A percentile compares a stretch with the other conserved stretches of the same genome.
These are phyloP conservation scores for Metarhizium anisopliae DNA, from an alignment of 2,329 filamentous ascomycete genomes.

Conservation along the genomic window DNA sequence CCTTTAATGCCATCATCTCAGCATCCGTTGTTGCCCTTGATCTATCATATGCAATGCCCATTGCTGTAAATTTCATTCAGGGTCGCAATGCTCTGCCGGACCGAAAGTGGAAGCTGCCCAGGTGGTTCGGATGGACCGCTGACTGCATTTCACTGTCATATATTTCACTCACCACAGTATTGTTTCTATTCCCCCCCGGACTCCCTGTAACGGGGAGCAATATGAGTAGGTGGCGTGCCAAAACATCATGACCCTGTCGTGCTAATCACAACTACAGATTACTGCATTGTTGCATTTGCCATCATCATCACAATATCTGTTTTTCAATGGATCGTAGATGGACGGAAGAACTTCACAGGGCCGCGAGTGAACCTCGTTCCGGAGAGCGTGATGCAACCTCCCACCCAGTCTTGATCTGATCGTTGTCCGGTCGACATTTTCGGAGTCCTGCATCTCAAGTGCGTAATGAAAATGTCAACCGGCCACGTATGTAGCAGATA, in stretches of 20 bases:
- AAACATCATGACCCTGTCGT: no score
- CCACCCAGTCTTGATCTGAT: neutral
- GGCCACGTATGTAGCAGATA: no score
- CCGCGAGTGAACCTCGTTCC: conserved; percentile 13
- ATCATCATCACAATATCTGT: conserved; percentile 33
- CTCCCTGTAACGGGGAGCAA: conserved; percentile 54
- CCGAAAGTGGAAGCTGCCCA: conserved; percentile 23
- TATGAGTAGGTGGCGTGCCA: conserved; percentile 41
- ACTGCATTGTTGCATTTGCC: conserved; percentile 36
- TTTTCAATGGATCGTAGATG: conserved; percentile 35
- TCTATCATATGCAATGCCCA: conserved; percentile 66
- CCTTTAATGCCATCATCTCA: conserved; percentile 64
- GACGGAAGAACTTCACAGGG: conserved; percentile 34
- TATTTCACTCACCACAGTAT: conserved; percentile 56
- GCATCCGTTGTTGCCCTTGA: conserved; percentile 64
- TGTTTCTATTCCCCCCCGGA: conserved; percentile 63
- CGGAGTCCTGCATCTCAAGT: no score
- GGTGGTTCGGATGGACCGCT: conserved; percentile 26
- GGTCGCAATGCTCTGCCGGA: conserved; percentile 56
- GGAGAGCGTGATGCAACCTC: neutral
- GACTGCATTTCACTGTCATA: conserved; percentile 46
- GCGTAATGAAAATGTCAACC: no score
- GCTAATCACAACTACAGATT: conserved; percentile 18
- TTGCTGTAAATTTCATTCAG: conserved; percentile 57
- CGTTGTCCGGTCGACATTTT: no score